A percentile compares a stretch with the other conserved stretches of the same genome.
These are phyloP conservation scores for Ramularia endophylla DNA, from an alignment of 2,329 filamentous ascomycete genomes.

Conservation along the genomic window DNA sequence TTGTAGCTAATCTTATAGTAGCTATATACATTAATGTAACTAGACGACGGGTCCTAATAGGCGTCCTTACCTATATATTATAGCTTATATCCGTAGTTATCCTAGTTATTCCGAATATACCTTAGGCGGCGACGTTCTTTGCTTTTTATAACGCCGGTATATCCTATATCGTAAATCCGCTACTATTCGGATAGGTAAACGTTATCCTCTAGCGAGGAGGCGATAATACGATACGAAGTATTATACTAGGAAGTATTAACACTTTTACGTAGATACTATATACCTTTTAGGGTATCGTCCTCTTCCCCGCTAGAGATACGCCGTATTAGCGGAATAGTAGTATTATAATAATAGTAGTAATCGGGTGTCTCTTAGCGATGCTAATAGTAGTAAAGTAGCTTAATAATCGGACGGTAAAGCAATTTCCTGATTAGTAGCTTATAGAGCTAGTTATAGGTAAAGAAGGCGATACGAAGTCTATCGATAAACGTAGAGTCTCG, in stretches of 20 bases:
- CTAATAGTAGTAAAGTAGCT: too few species aligned
- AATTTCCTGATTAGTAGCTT: too few species aligned
- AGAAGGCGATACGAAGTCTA: too few species aligned
- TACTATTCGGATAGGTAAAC: slow-evolving; percentile 38
- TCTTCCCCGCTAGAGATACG: slow-evolving; percentile 27
- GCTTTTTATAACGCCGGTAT: slow-evolving; percentile 37
- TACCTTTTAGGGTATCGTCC: slow-evolving; percentile 42
- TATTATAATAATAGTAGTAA: neutral
- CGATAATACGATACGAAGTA: slow-evolving; percentile 38
- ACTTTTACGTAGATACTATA: slow-evolving; percentile 36
- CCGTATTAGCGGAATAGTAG: neutral
- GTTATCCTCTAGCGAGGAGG: slow-evolving; percentile 33
- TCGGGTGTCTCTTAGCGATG: too few species aligned
- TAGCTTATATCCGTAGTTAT: neutral
- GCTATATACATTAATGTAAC: slow-evolving; percentile 36
- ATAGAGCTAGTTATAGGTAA: too few species aligned
- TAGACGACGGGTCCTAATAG: slow-evolving; percentile 1
- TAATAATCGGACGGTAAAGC: too few species aligned
- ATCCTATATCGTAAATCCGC: slow-evolving; percentile 37
- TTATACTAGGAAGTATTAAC: slow-evolving; percentile 40
- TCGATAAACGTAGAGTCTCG: too few species aligned
- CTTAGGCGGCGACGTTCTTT: slow-evolving; percentile 32
- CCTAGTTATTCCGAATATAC: slow-evolving; percentile 22
- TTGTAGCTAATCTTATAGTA: slow-evolving; percentile 41
- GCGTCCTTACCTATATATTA: neutral